Base-by-base conservation (phyloP, 345 rosid species). In the Camelina laxa region DNA sequence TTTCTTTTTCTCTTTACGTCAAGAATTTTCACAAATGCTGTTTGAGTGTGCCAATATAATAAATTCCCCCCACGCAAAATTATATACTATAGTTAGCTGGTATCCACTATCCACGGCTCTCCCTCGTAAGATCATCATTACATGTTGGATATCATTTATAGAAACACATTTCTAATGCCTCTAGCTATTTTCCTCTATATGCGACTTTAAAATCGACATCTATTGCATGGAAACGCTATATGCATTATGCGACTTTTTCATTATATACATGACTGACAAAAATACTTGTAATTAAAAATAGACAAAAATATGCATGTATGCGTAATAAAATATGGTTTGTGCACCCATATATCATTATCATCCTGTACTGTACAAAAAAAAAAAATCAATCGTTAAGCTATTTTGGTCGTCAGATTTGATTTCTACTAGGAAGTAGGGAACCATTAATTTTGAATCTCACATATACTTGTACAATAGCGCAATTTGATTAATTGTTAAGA, bases 41-140 rank as follows among this genome's bases (percentile, higher is more conserved):
- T 57, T 65, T n/a, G n/a, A 36, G 58, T 65, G 71, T 73, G 3
- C 48, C 47, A 35, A 41, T 42, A 16, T 74, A 8, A 44, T 27
- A 4, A 27, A 57, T 48, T 17, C 60, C 21, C 21, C 14, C 67
- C 30, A 74, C 73, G 78, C 53, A 74, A 47, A 17, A 27, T 47
- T 24, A 12, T 38, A 24, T n/a, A 36, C 31, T 36, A 24, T 49
- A 67, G 24, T 48, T 75, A 15, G 67, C 45, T 67, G 60, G 30
- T 27, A 27, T 27, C 30, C 30, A 27, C 30, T 17, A 16, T 75
- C 53, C 24, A 75, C 78, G 6, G 22, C 22, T 56, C 24, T 57
- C 9, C 42, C 41, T 47, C 47, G 42, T 12, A 65, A 56, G 4
- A 10, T 15, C 61, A 73, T 27, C 45, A 56, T 21, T 57, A 56